Evolutionary conservation across 768 basidiomycete genomes (phyloP), one percentile per base, ranked within the genome.

Genomic region (Piloderma croceum): DNA sequence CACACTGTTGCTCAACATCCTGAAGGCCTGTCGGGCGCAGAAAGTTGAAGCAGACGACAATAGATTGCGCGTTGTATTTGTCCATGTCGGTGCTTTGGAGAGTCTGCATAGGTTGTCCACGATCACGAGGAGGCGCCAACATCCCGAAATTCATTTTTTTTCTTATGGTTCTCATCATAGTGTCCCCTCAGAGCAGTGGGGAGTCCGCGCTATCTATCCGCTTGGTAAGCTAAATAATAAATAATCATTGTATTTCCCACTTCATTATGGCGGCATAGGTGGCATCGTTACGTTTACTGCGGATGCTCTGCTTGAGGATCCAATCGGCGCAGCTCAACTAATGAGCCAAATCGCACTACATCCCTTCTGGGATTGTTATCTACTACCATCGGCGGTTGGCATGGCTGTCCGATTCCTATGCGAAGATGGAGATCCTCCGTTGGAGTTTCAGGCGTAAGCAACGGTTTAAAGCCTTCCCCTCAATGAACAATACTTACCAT

Each of bases 231-330:
- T n/a, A n/a, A n/a, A n/a, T 10, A 12, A 19, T 18, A 24, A 3
- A 2, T 7, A 18, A 18, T 40, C 4, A 10, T 17, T 11, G 20
- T 40, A 17, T 18, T 24, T 48, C 21, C 49, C 32, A 12, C 7
- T 21, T 29, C 19, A 24, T 37, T 23, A 44, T 18, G 10, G 7
- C 21, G 13, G 20, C 24, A 41, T 43, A 89, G 87, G 87, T 35
- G 87, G 87, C 3, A 60, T 89, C 45, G 70, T 79, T 2, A 85
- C 84, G 2, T 83, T 89, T 43, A 81, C 79, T n/a, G 70, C 85
- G 1, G 63, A 63, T 39, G 81, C 76, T 17, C 66, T 89, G 34
- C 46, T 70, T 9, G 69, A 74, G 24, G 69, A 81, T 51, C 74
- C 77, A 5, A 38, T 67, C 24, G 74, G 68, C 11, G 58, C 76